A percentile compares a stretch with the other conserved stretches of the same genome.
These are phyloP conservation scores for Podospora anserina DNA, from an alignment of 495 filamentous ascomycete genomes.

Conservation along the genomic window DNA sequence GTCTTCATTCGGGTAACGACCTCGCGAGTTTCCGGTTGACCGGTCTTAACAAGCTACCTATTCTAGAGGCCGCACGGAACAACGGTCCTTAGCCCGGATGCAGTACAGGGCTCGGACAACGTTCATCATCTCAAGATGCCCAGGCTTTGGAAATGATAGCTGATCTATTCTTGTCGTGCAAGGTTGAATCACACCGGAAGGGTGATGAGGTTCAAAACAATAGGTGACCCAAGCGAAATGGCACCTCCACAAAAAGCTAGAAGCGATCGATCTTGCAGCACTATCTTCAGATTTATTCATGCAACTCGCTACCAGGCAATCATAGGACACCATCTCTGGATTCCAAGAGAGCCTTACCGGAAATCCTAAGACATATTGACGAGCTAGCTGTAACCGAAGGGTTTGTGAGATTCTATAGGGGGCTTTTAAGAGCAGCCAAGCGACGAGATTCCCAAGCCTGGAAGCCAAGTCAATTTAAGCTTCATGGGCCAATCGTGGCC, in stretches of 20 bases:
- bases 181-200: no score
- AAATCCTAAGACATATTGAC: not conserved
- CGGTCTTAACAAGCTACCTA: not conserved
- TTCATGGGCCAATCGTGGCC: not conserved
- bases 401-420: not conserved
- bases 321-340: not conserved
- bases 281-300: not conserved
- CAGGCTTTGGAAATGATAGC: not conserved
- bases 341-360: not conserved
- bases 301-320: not conserved
- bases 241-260: not conserved
- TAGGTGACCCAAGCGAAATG: not conserved
- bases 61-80: not conserved
- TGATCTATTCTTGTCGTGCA: not conserved
- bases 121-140: not conserved
- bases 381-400: not conserved
- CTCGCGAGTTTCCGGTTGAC: not conserved
- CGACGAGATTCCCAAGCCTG: not conserved
- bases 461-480: slow-evolving; percentile 7
- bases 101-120: not conserved
- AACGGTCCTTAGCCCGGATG: not conserved
- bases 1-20: not conserved
- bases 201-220: not conserved
- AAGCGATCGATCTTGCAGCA: not conserved
- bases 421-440: not conserved